A percentile compares a stretch with the other conserved stretches of the same genome.
Evolutionary conservation across 495 filamentous ascomycete genomes (phyloP).

Genomic region (Xylaria flabelliformis): DNA sequence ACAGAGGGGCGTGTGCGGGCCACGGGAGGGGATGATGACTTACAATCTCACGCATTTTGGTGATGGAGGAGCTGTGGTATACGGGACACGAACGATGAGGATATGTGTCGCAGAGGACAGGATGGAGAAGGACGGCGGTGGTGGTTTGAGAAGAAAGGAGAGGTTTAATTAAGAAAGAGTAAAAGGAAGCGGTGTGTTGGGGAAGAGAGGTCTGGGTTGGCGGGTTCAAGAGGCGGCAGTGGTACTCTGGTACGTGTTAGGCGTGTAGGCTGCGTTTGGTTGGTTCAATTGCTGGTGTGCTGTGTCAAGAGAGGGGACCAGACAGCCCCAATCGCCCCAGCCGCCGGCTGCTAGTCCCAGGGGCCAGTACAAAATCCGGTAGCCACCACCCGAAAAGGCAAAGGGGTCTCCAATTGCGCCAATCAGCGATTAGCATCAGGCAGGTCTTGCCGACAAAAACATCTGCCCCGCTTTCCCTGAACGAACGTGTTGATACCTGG

Average conservation of each 20-base stretch:
- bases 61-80: conserved; percentile 37
- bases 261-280: conserved; percentile 36
- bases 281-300: conserved; percentile 7
- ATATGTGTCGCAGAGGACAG: conserved; percentile 25
- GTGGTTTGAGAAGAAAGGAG: conserved; percentile 36
- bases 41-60: conserved; percentile 94
- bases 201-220: conserved; percentile 9
- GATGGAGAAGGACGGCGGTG: conserved; percentile 31
- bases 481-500: neutral
- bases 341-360: conserved; percentile 10
- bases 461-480: conserved; percentile 24
- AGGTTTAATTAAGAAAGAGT: conserved; percentile 40
- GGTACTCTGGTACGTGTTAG: conserved; percentile 27
- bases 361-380: conserved; percentile 18
- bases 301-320: conserved; percentile 8
- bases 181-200: conserved; percentile 41
- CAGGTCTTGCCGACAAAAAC: conserved; percentile 23
- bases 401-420: neutral
- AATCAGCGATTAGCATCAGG: conserved; percentile 3
- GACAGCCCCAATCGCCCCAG: conserved; percentile 10
- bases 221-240: conserved; percentile 30
- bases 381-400: conserved; percentile 19
- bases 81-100: conserved; percentile 39
- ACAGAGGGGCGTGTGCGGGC: conserved; percentile 37
- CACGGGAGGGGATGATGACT: conserved; percentile 47